phyloP scores from a whole-genome alignment of 1,139 yeast species.

The Blastobotrys illinoisensis region DNA sequence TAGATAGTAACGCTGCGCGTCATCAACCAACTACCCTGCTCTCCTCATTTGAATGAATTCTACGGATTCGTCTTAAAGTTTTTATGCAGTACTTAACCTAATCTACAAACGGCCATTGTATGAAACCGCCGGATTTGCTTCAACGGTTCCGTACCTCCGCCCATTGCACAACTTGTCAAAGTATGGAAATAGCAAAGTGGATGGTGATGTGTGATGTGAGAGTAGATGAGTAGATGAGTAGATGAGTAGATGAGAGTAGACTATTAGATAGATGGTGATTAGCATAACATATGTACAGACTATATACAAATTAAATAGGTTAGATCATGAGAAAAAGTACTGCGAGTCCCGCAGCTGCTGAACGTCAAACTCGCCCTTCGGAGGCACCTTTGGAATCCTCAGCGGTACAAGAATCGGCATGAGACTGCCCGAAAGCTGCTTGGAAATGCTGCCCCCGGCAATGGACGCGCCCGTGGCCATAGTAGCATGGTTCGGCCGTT shows the following conservation, averaged over 20 bases:
- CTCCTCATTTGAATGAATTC: too few relatives aligned
- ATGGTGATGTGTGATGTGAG: too few relatives aligned
- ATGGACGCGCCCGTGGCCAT: neutral
- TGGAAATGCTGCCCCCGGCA: neutral
- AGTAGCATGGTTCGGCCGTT: slow-evolving; percentile 2
- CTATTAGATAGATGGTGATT: neutral
- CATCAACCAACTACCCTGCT: too few relatives aligned
- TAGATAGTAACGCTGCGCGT: neutral
- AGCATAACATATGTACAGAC: neutral
- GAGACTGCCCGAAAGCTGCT: slow-evolving; percentile 4
- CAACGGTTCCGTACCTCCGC: too few relatives aligned
- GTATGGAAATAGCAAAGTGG: too few relatives aligned
- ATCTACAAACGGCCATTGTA: too few relatives aligned
- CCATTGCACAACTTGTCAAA: too few relatives aligned
- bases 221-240: too few relatives aligned
- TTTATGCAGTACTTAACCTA: too few relatives aligned
- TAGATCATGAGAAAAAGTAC: slow-evolving; percentile 50
- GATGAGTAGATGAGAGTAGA: too few relatives aligned
- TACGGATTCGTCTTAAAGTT: too few relatives aligned
- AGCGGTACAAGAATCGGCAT: slow-evolving; percentile 51
- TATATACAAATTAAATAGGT: neutral
- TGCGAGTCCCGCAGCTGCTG: slow-evolving; percentile 61
- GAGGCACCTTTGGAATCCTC: slow-evolving; percentile 67
- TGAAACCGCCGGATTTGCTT: too few relatives aligned
- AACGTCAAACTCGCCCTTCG: slow-evolving; percentile 82